These are phyloP conservation scores for Hamamelis virginiana DNA, from an alignment of 164 flowering plant species.

Conservation along the genomic window DNA sequence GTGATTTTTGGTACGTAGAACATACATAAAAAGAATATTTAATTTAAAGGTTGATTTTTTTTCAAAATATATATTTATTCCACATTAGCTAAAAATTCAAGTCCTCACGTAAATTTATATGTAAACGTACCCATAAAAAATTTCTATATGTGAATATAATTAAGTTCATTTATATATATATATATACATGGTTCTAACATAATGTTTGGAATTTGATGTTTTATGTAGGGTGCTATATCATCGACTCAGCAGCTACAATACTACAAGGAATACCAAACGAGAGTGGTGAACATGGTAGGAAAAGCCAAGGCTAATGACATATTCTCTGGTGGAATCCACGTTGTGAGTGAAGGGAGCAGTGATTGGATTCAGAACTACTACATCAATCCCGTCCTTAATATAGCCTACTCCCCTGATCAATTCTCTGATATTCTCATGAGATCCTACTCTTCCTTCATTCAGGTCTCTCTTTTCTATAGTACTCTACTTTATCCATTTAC, in stretches of 20 bases:
- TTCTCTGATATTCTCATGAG: conserved; percentile 66
- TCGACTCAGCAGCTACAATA: conserved; percentile 62
- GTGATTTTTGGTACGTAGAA: no score
- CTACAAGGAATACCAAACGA: conserved; percentile 71
- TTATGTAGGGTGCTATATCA: conserved; percentile 56
- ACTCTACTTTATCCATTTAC: no score
- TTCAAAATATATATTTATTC: no score
- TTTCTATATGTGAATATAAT: no score
- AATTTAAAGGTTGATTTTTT: no score
- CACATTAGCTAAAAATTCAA: no score
- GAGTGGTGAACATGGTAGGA: conserved; percentile 55
- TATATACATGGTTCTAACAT: no score
- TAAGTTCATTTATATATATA: no score
- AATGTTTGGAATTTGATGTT: conserved; percentile 5
- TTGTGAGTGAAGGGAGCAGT: conserved; percentile 85
- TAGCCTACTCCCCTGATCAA: conserved; percentile 47
- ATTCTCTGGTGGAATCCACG: conserved; percentile 61
- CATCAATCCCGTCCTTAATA: conserved; percentile 54
- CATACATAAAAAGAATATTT: no score
- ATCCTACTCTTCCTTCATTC: conserved; percentile 56
- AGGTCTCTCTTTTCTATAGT: conserved; percentile 48
- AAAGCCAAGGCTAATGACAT: conserved; percentile 45
- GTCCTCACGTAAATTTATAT: no score
- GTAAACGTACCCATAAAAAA: no score
- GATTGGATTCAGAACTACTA: conserved; percentile 81